phyloP scores from a whole-genome alignment of 768 basidiomycete species.

The Lactarius hengduanensis region DNA sequence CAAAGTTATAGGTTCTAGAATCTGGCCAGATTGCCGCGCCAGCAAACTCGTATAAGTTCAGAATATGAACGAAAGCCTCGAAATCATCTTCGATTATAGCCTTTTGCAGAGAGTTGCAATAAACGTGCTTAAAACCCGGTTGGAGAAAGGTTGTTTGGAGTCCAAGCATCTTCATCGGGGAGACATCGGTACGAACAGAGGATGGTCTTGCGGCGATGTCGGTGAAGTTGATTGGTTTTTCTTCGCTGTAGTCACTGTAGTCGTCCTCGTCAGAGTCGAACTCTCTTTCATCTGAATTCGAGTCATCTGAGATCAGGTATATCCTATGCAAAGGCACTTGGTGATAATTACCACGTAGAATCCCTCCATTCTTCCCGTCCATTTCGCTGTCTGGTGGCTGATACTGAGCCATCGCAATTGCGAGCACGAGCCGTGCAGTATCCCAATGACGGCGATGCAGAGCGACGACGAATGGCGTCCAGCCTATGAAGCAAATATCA shows the following conservation, averaged over 20 bases:
- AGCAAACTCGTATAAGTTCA: conserved; percentile 45
- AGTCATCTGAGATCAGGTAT: conserved; percentile 16
- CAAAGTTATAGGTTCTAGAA: neutral
- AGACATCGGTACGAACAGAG: conserved; percentile 40
- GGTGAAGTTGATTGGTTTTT: conserved; percentile 47
- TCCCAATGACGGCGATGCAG: conserved; percentile 51
- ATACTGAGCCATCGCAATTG: conserved; percentile 56
- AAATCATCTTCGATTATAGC: conserved; percentile 48
- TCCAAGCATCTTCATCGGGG: conserved; percentile 43
- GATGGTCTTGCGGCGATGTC: conserved; percentile 54
- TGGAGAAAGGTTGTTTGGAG: neutral
- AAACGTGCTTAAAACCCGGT: neutral
- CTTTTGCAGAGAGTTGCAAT: conserved; percentile 35
- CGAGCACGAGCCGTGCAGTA: conserved; percentile 57
- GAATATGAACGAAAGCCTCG: conserved; percentile 49
- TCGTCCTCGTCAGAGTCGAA: conserved; percentile 35
- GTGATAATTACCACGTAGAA: conserved; percentile 34
- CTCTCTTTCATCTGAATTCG: conserved; percentile 29
- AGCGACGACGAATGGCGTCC: conserved; percentile 52
- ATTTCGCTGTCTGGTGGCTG: conserved; percentile 36
- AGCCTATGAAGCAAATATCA: conserved; percentile 36
- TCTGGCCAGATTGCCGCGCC: conserved; percentile 32
- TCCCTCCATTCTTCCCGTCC: conserved; percentile 32
- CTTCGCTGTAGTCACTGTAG: conserved; percentile 37
- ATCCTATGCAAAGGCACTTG: conserved; percentile 26